phyloP scores from a whole-genome alignment of 2,329 filamentous ascomycete species.

The Aspergillus versicolor region DNA sequence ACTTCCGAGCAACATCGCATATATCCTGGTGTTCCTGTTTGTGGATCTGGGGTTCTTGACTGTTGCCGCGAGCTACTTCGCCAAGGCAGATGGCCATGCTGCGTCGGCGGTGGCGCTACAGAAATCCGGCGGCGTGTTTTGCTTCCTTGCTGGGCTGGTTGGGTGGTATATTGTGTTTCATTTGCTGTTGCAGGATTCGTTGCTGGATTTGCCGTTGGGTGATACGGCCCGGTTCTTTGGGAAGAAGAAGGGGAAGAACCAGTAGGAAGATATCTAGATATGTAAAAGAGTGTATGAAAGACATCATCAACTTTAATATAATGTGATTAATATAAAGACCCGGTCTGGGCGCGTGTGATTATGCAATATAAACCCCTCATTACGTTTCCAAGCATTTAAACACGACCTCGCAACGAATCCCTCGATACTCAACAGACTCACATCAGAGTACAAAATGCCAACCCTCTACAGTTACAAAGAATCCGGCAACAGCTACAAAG shows the following conservation, averaged over 20 bases:
- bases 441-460: too few relatives aligned
- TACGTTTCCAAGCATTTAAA: too few relatives aligned
- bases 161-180: constrained; percentile 5
- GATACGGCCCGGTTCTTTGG: constrained; percentile 1
- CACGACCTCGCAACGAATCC: too few relatives aligned
- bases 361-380: too few relatives aligned
- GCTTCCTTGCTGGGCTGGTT: background rate
- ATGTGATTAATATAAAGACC: too few relatives aligned
- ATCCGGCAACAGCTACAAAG: too few relatives aligned
- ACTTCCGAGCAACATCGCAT: background rate
- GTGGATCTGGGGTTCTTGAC: constrained; percentile 4
- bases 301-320: too few relatives aligned
- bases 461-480: too few relatives aligned
- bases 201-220: constrained; percentile 4
- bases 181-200: constrained; percentile 1
- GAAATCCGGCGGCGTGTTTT: constrained; percentile 4
- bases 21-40: background rate
- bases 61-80: constrained; percentile 4
- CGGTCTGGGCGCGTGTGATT: too few relatives aligned
- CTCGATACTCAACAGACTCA: too few relatives aligned
- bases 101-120: background rate
- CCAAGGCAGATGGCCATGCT: constrained; percentile 4
- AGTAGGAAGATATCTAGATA: too few relatives aligned
- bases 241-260: background rate
- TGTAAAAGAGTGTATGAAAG: too few relatives aligned